Percentiles rank a stretch among this genome's conserved stretches.
phyloP scores from a whole-genome alignment of 2,329 filamentous ascomycete species.

The Phaeoacremonium minimum region DNA sequence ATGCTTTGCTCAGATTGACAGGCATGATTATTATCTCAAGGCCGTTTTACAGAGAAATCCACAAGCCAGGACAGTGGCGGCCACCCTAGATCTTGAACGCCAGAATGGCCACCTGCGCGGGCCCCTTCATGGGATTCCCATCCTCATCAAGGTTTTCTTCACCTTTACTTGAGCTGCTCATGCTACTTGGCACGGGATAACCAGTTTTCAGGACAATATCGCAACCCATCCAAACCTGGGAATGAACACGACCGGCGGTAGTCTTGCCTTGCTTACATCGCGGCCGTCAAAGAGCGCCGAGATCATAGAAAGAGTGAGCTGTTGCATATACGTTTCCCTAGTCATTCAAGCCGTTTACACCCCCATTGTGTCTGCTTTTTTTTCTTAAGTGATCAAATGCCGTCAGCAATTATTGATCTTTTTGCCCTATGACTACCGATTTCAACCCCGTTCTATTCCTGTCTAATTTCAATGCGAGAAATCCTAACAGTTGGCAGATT shows the following conservation, averaged over 20 bases:
- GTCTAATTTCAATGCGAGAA: too few relatives aligned
- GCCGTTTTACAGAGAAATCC: constrained; percentile 30
- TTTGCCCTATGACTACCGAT: too few relatives aligned
- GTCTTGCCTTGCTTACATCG: constrained; percentile 28
- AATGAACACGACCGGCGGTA: constrained; percentile 34
- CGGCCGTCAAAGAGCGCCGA: constrained; percentile 27
- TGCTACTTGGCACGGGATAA: not conserved
- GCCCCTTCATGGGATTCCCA: constrained; percentile 34
- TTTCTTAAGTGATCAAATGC: too few relatives aligned
- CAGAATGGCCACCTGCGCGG: constrained; percentile 24
- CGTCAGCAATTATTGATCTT: too few relatives aligned
- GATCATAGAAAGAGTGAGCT: constrained; percentile 20
- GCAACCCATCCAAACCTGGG: constrained; percentile 28
- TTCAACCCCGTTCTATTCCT: too few relatives aligned
- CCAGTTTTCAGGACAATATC: constrained; percentile 24
- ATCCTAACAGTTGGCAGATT: too few relatives aligned
- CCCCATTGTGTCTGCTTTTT: too few relatives aligned
- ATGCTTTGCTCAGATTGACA: constrained; percentile 17
- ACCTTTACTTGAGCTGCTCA: not conserved
- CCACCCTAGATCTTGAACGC: constrained; percentile 31
- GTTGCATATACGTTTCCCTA: constrained; percentile 22
- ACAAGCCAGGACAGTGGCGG: constrained; percentile 26
- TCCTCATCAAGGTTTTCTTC: constrained; percentile 27
- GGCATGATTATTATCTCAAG: constrained; percentile 14
- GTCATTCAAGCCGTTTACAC: too few relatives aligned